Percentiles rank a stretch among this genome's conserved stretches.
Evolutionary conservation across 2,329 filamentous ascomycete genomes (phyloP).

Genomic region (Fusarium humuli): DNA sequence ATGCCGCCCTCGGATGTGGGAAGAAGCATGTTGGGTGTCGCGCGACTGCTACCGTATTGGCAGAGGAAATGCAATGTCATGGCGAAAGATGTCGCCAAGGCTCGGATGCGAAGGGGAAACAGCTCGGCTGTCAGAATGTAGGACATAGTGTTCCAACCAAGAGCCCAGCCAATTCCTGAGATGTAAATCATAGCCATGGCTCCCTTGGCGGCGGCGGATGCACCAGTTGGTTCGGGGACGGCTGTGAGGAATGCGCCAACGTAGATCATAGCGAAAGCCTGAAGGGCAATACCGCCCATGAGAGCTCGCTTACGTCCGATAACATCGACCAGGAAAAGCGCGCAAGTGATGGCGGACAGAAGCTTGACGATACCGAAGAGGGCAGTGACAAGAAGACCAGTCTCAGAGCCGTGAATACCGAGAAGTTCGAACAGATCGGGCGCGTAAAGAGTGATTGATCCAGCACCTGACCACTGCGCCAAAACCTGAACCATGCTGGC

Average conservation of each 20-base stretch:
- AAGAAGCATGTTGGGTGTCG: constrained; percentile 17
- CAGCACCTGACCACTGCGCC: constrained; percentile 35
- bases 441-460: constrained; percentile 21
- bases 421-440: constrained; percentile 16
- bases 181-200: constrained; percentile 32
- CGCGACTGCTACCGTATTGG: constrained; percentile 21
- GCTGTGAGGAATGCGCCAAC: constrained; percentile 17
- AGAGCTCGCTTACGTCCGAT: constrained; percentile 25
- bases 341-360: constrained; percentile 11
- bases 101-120: constrained; percentile 27
- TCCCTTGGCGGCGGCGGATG: constrained; percentile 3
- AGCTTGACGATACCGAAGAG: constrained; percentile 23
- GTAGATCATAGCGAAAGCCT: constrained; percentile 22
- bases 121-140: constrained; percentile 33
- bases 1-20: constrained; percentile 12
- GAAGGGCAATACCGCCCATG: constrained; percentile 8
- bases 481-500: constrained; percentile 37
- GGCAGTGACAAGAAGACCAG: constrained; percentile 19
- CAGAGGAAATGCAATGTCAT: constrained; percentile 23
- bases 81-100: constrained; percentile 17
- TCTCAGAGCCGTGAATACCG: constrained; percentile 16
- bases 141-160: constrained; percentile 34
- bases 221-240: neutral
- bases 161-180: constrained; percentile 33
- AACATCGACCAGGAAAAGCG: constrained; percentile 16